phyloP scores from a whole-genome alignment of 1,284 basidiomycete genomes.

The Cutaneotrichosporon sp. region DNA sequence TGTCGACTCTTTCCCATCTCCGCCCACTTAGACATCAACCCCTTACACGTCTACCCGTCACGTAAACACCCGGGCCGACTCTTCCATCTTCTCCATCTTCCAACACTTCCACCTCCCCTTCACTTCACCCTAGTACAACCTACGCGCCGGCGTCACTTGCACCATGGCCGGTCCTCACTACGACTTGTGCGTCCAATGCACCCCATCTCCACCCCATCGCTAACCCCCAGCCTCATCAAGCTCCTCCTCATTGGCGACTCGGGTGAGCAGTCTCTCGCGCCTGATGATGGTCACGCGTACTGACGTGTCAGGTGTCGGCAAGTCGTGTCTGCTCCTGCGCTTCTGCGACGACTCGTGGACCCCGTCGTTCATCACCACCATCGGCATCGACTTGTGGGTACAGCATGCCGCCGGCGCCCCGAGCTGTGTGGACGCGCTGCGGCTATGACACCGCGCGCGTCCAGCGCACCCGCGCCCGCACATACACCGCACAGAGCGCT shows the following conservation, averaged over 20 bases:
- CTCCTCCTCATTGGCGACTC: slow-evolving; percentile 96
- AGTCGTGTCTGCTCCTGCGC: slow-evolving; percentile 95
- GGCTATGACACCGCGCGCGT: background rate
- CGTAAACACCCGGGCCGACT: background rate
- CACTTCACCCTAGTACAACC: background rate
- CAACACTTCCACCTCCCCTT: no score
- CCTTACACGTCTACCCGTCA: background rate
- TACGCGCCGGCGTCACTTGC: background rate
- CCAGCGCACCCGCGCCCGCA: background rate
- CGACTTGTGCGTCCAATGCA: slow-evolving; percentile 47
- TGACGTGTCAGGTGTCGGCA: slow-evolving; percentile 78
- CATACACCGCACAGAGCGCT: slow-evolving; percentile 1
- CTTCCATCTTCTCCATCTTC: background rate
- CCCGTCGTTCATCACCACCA: slow-evolving; percentile 98
- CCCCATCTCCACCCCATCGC: background rate
- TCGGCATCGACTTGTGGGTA: slow-evolving; percentile 61
- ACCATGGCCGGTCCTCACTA: slow-evolving; percentile 53
- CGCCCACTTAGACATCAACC: background rate
- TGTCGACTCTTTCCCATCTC: no score
- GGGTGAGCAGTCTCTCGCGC: slow-evolving; percentile 61
- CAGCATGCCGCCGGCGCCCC: background rate
- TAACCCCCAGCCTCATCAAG: slow-evolving; percentile 72
- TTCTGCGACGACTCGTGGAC: slow-evolving; percentile 99
- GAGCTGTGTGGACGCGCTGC: slow-evolving; percentile 1
- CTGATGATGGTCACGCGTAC: background rate